Conservation (phyloP, 371 early-diverging fungal species). For the Rhizopus arrhizus region DNA sequence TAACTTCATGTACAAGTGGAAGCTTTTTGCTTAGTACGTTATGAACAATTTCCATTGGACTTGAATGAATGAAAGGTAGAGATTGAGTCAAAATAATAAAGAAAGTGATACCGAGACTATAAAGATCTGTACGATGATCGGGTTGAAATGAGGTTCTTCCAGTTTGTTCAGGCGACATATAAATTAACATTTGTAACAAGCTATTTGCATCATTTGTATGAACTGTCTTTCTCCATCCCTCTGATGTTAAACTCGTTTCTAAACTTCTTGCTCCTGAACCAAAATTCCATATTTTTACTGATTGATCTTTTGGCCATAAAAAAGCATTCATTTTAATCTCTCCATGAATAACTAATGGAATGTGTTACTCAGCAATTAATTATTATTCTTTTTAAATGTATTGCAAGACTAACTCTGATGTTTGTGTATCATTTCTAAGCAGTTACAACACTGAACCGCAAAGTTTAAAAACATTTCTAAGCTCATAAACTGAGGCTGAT, state of each 20-base stretch:
- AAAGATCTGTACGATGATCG: constrained; percentile 64
- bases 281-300: constrained; percentile 50
- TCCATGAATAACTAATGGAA: constrained; percentile 44
- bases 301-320: constrained; percentile 37
- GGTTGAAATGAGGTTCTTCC: constrained; percentile 62
- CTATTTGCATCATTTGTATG: constrained; percentile 36
- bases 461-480: constrained; percentile 40
- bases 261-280: constrained; percentile 45
- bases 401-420: constrained; percentile 37
- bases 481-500: constrained; percentile 6
- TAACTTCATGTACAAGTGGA: constrained; percentile 47
- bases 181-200: constrained; percentile 43
- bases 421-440: constrained; percentile 48
- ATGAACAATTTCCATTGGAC: constrained; percentile 64
- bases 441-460: constrained; percentile 52
- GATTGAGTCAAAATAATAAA: constrained; percentile 54
- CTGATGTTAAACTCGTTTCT: constrained; percentile 46
- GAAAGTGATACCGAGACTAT: constrained; percentile 59
- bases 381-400: background rate
- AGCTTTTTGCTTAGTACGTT: constrained; percentile 55
- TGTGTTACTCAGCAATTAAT: background rate
- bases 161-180: constrained; percentile 63
- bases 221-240: constrained; percentile 50
- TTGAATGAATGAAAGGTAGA: constrained; percentile 51
- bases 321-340: constrained; percentile 50